Evolutionary conservation across 2,329 filamentous ascomycete species (phyloP), one percentile per base, ranked within the genome.

Genomic region (Delphinella strobiligena): DNA sequence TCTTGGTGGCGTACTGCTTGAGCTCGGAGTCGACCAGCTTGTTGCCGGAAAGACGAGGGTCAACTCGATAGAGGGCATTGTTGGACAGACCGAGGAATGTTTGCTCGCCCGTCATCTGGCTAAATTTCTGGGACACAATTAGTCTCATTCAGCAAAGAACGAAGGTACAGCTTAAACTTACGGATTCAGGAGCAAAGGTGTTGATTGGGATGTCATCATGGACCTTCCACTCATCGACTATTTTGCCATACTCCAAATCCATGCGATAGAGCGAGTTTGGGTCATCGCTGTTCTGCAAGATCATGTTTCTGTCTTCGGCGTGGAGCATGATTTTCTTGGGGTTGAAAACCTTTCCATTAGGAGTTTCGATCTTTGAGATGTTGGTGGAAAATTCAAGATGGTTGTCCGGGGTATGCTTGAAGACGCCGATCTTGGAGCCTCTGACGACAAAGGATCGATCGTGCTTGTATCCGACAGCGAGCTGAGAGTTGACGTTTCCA

Each of bases 241-340:
- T 84, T 65, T 95, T 96, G 49, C 91, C 91, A 51, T 93, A 93
- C 60, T 98, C 89, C 33, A 98, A 71, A 63, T 98, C 91, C 91
- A 98, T 96, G 34, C 85, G 84, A 60, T 88, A 98, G 1, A 98
- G 72, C 37, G 85, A 87, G 65, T 94, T 89, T 1, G 89, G 85
- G 48, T 96, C 82, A 37, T 79, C 64, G 18, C 60, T 69, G 51
- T 93, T 88, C 59, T 95, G 88, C 42, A 95, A 62, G 45, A 95
- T 83, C 74, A 95, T 80, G 54, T 93, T 86, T 34, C 78, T 74
- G 62, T 95, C 88, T 59, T 91, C 85, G 19, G 83, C 82, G 56
- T 95, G 88, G 35, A 95, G 70, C 88, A 95, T 95, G 54, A 94
- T 85, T 67, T 94, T 98, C 66, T 85, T 93, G 5, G 91, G 91